phyloP scores from a whole-genome alignment of 768 basidiomycete genomes.

The Dictyophora rubrovolvata region DNA sequence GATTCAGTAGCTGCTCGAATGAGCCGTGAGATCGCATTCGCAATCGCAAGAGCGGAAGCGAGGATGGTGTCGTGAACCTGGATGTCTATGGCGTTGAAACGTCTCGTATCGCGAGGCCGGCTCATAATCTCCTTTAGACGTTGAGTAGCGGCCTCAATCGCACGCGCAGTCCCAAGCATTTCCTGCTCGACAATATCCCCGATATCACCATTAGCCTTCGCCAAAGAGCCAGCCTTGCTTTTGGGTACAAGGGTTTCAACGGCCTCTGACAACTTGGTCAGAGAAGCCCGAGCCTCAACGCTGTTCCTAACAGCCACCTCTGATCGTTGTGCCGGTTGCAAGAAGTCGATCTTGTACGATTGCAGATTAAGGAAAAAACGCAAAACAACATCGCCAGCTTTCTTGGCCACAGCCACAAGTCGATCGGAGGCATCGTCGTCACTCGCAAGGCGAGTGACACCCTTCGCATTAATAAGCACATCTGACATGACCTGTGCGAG shows the following conservation, averaged over 20 bases:
- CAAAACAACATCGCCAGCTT: slow-evolving; percentile 78
- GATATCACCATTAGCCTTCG: slow-evolving; percentile 82
- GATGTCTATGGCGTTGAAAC: slow-evolving; percentile 83
- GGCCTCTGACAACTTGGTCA: slow-evolving; percentile 76
- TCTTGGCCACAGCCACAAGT: slow-evolving; percentile 74
- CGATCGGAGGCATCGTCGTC: slow-evolving; percentile 91
- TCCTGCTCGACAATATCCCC: slow-evolving; percentile 95
- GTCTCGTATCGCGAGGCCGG: slow-evolving; percentile 77
- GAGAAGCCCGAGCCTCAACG: slow-evolving; percentile 69
- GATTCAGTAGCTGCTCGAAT: slow-evolving; percentile 97
- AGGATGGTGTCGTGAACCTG: slow-evolving; percentile 99
- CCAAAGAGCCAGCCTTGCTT: slow-evolving; percentile 58
- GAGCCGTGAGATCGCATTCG: slow-evolving; percentile 85
- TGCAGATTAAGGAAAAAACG: slow-evolving; percentile 93
- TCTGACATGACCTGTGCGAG: slow-evolving; percentile 90
- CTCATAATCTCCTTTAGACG: slow-evolving; percentile 87
- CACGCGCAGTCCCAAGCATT: slow-evolving; percentile 86
- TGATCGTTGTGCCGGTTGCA: slow-evolving; percentile 65
- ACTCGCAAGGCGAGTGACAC: slow-evolving; percentile 83
- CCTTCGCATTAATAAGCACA: slow-evolving; percentile 88
- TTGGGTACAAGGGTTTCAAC: slow-evolving; percentile 84
- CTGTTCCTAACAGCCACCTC: slow-evolving; percentile 87
- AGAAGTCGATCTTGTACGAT: slow-evolving; percentile 84
- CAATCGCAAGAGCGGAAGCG: slow-evolving; percentile 88
- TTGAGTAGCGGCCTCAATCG: slow-evolving; percentile 88